A percentile compares a stretch with the other conserved stretches of the same genome.
phyloP scores from a whole-genome alignment of 2,329 filamentous ascomycete species.

The Coniochaeta hoffmannii region DNA sequence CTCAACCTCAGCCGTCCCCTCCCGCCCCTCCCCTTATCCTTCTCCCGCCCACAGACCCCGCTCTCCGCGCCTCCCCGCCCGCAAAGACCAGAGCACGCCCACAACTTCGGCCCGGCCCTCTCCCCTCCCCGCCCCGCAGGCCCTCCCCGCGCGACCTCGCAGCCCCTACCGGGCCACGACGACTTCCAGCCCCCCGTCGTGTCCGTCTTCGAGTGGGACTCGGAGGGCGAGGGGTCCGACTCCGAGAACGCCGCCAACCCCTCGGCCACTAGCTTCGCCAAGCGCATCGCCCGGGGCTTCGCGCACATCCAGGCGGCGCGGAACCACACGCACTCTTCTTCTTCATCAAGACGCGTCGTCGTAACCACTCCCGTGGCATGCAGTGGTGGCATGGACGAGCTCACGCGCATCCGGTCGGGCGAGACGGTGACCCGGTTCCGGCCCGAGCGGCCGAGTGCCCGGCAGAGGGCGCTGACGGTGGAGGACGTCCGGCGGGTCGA shows the following conservation, averaged over 20 bases:
- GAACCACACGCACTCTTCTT: not conserved
- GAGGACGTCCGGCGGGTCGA: not conserved
- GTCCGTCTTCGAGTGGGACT: conserved; percentile 43
- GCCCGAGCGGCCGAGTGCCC: not conserved
- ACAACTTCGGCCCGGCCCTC: not conserved
- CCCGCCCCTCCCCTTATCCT: not conserved
- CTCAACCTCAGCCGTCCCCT: not conserved
- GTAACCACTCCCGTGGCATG: not conserved
- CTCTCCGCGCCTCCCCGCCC: not conserved
- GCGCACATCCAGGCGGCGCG: not conserved
- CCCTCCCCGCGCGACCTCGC: not conserved
- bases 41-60: not conserved
- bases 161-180: not conserved
- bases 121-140: not conserved
- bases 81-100: not conserved
- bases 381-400: not conserved
- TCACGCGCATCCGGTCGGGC: not conserved
- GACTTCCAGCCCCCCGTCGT: conserved; percentile 14
- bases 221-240: conserved; percentile 27
- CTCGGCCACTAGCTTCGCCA: conserved; percentile 20
- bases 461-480: not conserved
- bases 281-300: conserved; percentile 36
- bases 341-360: not conserved
- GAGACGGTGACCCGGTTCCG: not conserved
- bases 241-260: not conserved